Evolutionary conservation across 805 yeast genomes (phyloP), one percentile per base, ranked within the genome.

Genomic region (Cyberlindnera lachancei): DNA sequence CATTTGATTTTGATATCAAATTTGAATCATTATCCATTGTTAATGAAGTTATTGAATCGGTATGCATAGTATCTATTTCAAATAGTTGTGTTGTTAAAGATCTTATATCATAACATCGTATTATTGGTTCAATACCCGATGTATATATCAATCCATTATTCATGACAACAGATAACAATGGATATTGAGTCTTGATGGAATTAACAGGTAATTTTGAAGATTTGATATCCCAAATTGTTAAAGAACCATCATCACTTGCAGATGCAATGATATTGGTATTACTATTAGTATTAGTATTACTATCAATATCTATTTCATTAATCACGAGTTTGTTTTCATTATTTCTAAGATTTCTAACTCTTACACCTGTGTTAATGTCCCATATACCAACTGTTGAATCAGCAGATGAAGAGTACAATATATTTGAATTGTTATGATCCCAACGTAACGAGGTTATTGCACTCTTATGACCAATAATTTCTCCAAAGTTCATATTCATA

Each of bases 61-160:
- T 47, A 33, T 74, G 71, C 34, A 61, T 22, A 30, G 63, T 44
- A 30, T 58, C 53, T 45, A 70, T 55, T 33, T 50, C 55, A 73
- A 79, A 77, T 7, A 68, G 26, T 1, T 70, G 64, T 6, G 44
- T 36, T 1, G 57, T 55, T 5, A 59, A 35, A 4, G 61, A 52
- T 33, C 85, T 54, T 7, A 72, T 30, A 46, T 84, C 94, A 58
- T 69, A 78, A 3, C 75, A 78, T 25, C 58, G 48, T 1, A 84
- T 64, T 0, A 63, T 58, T 1, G 85, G 79, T 41, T 84, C 90
- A 3, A 84, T 69, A 0, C 94, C 94, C 0, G 79, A 61, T 5
- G 73, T 63, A 42, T 63, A 83, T 4, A 79, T 44, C 11, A 59
- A 53, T 12, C 56, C 52, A 2, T 70, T 75, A 25, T 55, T 53